phyloP scores from a whole-genome alignment of 768 basidiomycete genomes.

The Asterophora lycoperdoides region DNA sequence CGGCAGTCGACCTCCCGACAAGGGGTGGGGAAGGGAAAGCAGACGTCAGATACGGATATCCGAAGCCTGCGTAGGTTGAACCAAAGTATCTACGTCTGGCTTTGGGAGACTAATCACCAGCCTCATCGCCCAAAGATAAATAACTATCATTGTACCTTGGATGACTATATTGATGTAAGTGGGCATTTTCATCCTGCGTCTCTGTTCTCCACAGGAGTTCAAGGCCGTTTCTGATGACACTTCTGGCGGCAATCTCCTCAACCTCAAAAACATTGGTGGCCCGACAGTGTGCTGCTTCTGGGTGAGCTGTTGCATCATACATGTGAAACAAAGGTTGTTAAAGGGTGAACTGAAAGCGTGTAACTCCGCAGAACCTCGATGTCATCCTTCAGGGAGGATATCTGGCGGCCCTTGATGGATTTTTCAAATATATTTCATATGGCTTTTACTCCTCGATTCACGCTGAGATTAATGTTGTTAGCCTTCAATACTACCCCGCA shows the following conservation, averaged over 20 bases:
- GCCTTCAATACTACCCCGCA: slow-evolving; percentile 53
- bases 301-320: slow-evolving; percentile 27
- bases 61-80: no score
- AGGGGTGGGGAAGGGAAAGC: no score
- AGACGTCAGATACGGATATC: no score
- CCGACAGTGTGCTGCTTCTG: slow-evolving; percentile 51
- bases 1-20: no score
- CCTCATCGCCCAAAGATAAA: slow-evolving; percentile 34
- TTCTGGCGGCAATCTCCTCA: slow-evolving; percentile 35
- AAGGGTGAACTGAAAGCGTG: not conserved
- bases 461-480: no score
- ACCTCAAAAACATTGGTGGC: slow-evolving; percentile 38
- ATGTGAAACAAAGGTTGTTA: not conserved
- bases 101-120: no score
- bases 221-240: slow-evolving; percentile 31
- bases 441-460: slow-evolving; percentile 3
- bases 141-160: slow-evolving; percentile 47
- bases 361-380: slow-evolving; percentile 35
- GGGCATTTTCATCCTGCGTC: no score
- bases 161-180: slow-evolving; percentile 42
- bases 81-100: no score
- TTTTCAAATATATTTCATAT: slow-evolving; percentile 47
- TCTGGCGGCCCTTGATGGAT: slow-evolving; percentile 29
- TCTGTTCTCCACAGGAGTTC: slow-evolving; percentile 33
- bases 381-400: slow-evolving; percentile 40